A percentile compares a stretch with the other conserved stretches of the same genome.
phyloP scores from a whole-genome alignment of 2,329 filamentous ascomycete genomes.

The Pestalotiopsis sp. region DNA sequence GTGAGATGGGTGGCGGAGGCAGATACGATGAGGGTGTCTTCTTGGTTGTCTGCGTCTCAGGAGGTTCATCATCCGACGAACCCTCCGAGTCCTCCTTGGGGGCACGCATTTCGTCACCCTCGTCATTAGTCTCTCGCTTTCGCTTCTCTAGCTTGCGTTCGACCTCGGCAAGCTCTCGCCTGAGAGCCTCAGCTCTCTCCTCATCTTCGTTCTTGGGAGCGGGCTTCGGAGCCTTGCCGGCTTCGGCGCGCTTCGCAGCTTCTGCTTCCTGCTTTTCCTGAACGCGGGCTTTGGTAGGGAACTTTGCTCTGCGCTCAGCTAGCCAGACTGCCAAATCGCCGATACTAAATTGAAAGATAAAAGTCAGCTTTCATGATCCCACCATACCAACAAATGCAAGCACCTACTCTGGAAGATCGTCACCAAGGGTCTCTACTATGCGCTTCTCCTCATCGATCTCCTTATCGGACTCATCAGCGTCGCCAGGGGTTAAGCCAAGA shows the following conservation, averaged over 20 bases:
- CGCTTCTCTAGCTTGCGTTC: slow-evolving; percentile 68
- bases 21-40: slow-evolving; percentile 33
- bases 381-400: neutral
- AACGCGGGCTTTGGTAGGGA: slow-evolving; percentile 74
- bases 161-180: slow-evolving; percentile 68
- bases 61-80: slow-evolving; percentile 58
- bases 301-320: slow-evolving; percentile 77
- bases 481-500: slow-evolving; percentile 70
- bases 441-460: slow-evolving; percentile 71
- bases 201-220: slow-evolving; percentile 55
- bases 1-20: slow-evolving; percentile 52
- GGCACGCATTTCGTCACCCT: slow-evolving; percentile 67
- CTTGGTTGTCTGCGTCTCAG: slow-evolving; percentile 59
- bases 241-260: slow-evolving; percentile 60
- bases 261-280: slow-evolving; percentile 62
- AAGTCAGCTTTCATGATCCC: slow-evolving; percentile 13
- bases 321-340: slow-evolving; percentile 81
- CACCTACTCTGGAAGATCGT: slow-evolving; percentile 58
- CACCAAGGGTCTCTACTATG: slow-evolving; percentile 56
- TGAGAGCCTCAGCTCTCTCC: slow-evolving; percentile 61
- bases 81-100: slow-evolving; percentile 43
- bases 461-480: slow-evolving; percentile 66
- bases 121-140: slow-evolving; percentile 68
- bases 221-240: slow-evolving; percentile 57
- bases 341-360: slow-evolving; percentile 39